Evolutionary conservation across 164 flowering plant genomes (phyloP), one percentile per base, ranked within the genome.

Genomic region (Dillenia suffruticosa): DNA sequence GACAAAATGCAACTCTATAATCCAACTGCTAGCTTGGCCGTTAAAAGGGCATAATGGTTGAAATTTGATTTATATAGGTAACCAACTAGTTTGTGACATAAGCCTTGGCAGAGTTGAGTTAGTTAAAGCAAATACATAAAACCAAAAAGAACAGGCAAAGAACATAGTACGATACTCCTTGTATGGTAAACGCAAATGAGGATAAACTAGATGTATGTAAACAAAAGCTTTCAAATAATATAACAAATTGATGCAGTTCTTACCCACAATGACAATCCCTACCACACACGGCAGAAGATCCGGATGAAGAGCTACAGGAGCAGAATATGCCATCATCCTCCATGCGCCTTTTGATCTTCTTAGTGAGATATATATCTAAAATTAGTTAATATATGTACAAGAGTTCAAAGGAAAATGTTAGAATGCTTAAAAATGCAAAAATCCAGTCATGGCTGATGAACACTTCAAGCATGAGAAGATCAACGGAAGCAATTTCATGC

Each of bases 321-420:
- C 99, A 95, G 68, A 90, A 92, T 67, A 90, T 92, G 58, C 97
- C 99, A 82, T 95, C 96, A 81, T 95, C 99, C 69, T 95, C 92
- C 63, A 75, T 68, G 32, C 94, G 93, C 72, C 74, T 81, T 71
- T 88, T 95, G 10, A 81, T 58, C 76, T 59, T 91, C 77, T 92
- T 95, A 2, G 87, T 78, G 44, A 83, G 83, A 71, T 92, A 92
- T 59, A 88, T 75, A 71, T 95, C 99, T 95, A 74, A 46, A 70
- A 62, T 52, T 50, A 52, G 85, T 89, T 65, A 90, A 77, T 51
- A 55, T 52, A 26, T 16, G 15, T 13, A 19, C 9, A 44, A 58
- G 56, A 32, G 16, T 4, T 10, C 10, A 55, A 54, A 10, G 10
- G 10, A 22, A 62, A 26, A 67, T 26, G 13, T 16, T 4, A n/a